A percentile compares a stretch with the other conserved stretches of the same genome.
phyloP scores from a whole-genome alignment of 371 early-diverging fungal species.

The Batrachochytrium dendrobatidis region DNA sequence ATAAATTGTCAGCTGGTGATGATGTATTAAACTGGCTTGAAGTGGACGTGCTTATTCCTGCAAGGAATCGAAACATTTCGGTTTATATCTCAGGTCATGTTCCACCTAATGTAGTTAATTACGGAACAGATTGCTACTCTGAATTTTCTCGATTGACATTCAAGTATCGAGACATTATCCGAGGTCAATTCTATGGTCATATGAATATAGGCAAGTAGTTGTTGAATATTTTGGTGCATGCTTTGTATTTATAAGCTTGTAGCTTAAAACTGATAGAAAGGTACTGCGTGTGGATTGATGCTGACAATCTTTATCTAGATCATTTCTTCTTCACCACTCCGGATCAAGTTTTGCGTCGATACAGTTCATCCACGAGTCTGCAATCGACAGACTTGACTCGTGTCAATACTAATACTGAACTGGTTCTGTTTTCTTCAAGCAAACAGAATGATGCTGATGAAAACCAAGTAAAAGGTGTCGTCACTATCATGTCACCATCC shows the following conservation, averaged over 20 bases:
- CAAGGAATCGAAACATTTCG: constrained; percentile 3
- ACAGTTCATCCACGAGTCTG: too few relatives aligned
- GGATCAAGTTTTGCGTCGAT: constrained; percentile 4
- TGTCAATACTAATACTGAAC: too few relatives aligned
- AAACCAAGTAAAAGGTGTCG: not conserved
- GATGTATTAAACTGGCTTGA: constrained; percentile 15
- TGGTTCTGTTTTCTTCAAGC: too few relatives aligned
- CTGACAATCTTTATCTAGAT: constrained; percentile 7
- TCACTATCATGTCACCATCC: constrained; percentile 10
- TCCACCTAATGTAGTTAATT: constrained; percentile 24
- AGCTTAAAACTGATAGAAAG: not conserved
- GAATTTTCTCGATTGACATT: constrained; percentile 12
- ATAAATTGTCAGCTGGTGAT: constrained; percentile 14
- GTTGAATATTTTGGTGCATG: not conserved
- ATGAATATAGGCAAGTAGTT: constrained; percentile 20
- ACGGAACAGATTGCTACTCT: constrained; percentile 16
- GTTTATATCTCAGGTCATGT: constrained; percentile 24
- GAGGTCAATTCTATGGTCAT: constrained; percentile 25
- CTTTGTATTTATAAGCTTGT: too few relatives aligned
- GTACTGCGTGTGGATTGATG: not conserved
- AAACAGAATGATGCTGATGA: not conserved
- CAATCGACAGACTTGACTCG: too few relatives aligned
- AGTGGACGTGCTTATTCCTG: constrained; percentile 10
- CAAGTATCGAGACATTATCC: constrained; percentile 16
- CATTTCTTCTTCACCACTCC: constrained; percentile 23